These are phyloP conservation scores for Rubus idaeus DNA, from an alignment of 306 rosid species.

Conservation along the genomic window DNA sequence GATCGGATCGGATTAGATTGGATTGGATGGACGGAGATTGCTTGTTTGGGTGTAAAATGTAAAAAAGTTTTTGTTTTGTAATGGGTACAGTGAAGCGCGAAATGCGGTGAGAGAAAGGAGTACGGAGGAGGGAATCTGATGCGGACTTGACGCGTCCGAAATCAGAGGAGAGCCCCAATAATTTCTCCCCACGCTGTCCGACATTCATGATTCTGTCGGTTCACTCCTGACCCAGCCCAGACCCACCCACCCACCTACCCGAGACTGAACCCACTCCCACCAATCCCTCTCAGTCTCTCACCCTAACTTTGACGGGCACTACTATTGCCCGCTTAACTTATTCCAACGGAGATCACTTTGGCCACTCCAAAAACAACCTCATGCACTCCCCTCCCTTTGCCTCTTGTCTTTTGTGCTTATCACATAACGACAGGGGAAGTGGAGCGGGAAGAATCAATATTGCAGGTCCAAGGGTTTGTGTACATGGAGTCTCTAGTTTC, in stretches of 20 bases:
- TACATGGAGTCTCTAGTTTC: no score
- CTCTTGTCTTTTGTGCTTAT: background rate
- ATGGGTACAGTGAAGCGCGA: constrained; percentile 57
- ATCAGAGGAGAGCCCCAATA: constrained; percentile 88
- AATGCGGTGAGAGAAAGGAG: constrained; percentile 54
- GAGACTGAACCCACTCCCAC: constrained; percentile 11
- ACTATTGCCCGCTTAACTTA: constrained; percentile 14
- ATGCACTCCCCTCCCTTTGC: background rate
- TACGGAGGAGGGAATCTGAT: constrained; percentile 78
- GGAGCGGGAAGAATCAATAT: background rate
- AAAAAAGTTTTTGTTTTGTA: background rate
- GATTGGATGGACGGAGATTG: background rate
- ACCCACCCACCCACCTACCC: constrained; percentile 29
- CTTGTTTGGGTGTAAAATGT: background rate
- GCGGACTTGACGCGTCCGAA: constrained; percentile 92
- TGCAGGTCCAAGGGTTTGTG: no score
- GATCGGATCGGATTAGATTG: background rate
- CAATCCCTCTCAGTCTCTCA: constrained; percentile 27
- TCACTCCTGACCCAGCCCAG: background rate
- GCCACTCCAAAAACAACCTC: background rate
- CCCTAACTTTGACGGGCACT: constrained; percentile 14
- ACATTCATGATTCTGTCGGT: constrained; percentile 82
- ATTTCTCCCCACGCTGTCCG: constrained; percentile 94
- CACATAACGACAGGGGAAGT: background rate
- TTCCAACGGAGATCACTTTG: background rate